Conservation (phyloP, 108 stramenopile genomes). For the Fragilaria crotonensis region DNA sequence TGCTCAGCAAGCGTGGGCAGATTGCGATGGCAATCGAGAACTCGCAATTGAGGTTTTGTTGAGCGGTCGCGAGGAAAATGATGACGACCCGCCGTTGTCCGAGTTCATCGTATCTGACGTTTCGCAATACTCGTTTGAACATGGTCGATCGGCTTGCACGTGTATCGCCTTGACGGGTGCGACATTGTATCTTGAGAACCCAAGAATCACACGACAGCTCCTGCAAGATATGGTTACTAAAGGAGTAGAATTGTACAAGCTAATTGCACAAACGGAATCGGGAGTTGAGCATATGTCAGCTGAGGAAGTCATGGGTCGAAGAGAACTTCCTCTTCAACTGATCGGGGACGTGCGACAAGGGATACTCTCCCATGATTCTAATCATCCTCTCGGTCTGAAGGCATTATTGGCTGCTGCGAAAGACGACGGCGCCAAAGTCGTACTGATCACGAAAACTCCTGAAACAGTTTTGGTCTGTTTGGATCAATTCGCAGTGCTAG, state of each 20-base stretch:
- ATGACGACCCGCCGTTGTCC: not conserved
- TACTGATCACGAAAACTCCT: slow-evolving; percentile 72
- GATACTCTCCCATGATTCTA: slow-evolving; percentile 31
- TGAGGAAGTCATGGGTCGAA: slow-evolving; percentile 49
- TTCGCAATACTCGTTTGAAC: slow-evolving; percentile 52
- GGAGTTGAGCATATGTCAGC: slow-evolving; percentile 61
- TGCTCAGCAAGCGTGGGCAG: slow-evolving; percentile 29
- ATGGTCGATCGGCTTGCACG: slow-evolving; percentile 70
- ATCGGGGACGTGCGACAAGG: slow-evolving; percentile 59
- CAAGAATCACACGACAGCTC: too few relatives aligned
- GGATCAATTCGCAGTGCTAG: slow-evolving; percentile 46
- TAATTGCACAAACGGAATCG: too few relatives aligned
- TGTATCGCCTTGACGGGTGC: slow-evolving; percentile 68
- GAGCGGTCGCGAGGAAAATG: slow-evolving; percentile 7
- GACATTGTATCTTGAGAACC: slow-evolving; percentile 16
- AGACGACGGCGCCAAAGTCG: slow-evolving; percentile 11
- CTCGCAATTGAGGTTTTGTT: slow-evolving; percentile 43
- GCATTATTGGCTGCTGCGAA: slow-evolving; percentile 27
- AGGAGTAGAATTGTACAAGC: too few relatives aligned
- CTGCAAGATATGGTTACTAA: slow-evolving; percentile 29
- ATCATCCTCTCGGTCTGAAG: slow-evolving; percentile 50
- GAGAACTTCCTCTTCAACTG: slow-evolving; percentile 18
- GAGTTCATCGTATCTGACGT: slow-evolving; percentile 24
- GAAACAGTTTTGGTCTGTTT: slow-evolving; percentile 65
- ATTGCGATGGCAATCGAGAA: slow-evolving; percentile 46